These are phyloP conservation scores for Pezicula carpinea DNA, from an alignment of 2,329 filamentous ascomycete genomes.

Conservation along the genomic window DNA sequence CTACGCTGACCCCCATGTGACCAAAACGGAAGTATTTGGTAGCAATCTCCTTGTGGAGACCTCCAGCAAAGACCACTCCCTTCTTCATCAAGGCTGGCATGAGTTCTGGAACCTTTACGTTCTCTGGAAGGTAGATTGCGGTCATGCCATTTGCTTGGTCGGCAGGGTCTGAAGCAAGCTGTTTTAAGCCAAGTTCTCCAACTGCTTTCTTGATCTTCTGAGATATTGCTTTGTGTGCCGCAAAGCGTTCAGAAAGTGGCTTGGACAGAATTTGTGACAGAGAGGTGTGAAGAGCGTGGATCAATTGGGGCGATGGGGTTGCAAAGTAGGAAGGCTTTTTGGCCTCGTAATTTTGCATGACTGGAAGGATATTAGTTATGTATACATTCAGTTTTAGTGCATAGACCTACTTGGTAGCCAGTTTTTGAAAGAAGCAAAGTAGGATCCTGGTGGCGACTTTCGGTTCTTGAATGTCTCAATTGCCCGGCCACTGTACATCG, in stretches of 20 bases:
- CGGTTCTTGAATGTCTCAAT: constrained; percentile 75
- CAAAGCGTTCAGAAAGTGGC: constrained; percentile 78
- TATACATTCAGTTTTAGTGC: not conserved
- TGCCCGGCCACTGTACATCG: constrained; percentile 87
- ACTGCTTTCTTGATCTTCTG: constrained; percentile 84
- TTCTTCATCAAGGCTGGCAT: constrained; percentile 80
- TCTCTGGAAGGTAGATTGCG: constrained; percentile 89
- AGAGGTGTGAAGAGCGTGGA: constrained; percentile 87
- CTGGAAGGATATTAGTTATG: constrained; percentile 34
- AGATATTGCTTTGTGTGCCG: constrained; percentile 71
- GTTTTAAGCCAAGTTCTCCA: constrained; percentile 75
- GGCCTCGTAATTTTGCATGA: constrained; percentile 99
- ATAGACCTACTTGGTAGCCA: constrained; percentile 77
- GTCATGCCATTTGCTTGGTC: constrained; percentile 98
- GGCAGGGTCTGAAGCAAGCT: constrained; percentile 78
- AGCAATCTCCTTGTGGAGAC: constrained; percentile 93
- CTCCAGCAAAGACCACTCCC: constrained; percentile 90
- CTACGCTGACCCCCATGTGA: constrained; percentile 93
- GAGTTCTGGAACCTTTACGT: constrained; percentile 73
- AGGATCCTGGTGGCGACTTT: constrained; percentile 77
- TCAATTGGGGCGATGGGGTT: constrained; percentile 88
- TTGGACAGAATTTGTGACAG: constrained; percentile 79
- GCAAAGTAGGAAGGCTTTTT: constrained; percentile 98
- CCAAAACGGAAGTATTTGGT: constrained; percentile 92
- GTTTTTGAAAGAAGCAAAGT: constrained; percentile 96